Evolutionary conservation across 768 basidiomycete species (phyloP).

Genomic region (Podaxis mareebaensis): DNA sequence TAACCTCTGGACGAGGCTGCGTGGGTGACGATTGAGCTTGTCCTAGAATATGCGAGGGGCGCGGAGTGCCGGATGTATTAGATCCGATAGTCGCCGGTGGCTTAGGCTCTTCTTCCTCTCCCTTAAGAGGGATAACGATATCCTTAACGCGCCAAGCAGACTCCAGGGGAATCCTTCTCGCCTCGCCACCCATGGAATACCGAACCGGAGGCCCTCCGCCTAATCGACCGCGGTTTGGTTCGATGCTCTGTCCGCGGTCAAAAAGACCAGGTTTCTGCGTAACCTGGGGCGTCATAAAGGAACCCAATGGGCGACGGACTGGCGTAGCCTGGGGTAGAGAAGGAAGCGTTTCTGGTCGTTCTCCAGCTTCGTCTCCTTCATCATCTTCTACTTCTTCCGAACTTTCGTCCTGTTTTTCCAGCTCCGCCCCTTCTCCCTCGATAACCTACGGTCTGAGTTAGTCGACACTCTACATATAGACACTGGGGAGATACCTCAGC

Average conservation of each 20-base stretch:
- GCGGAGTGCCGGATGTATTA: slow-evolving; percentile 1
- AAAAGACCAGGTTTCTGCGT: slow-evolving; percentile 17
- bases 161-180: slow-evolving; percentile 48
- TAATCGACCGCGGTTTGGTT: slow-evolving; percentile 12
- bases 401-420: slow-evolving; percentile 16
- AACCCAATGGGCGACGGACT: slow-evolving; percentile 31
- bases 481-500: slow-evolving; percentile 22
- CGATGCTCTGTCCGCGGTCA: slow-evolving; percentile 20
- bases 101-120: slow-evolving; percentile 10
- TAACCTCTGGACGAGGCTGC: slow-evolving; percentile 26
- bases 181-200: slow-evolving; percentile 48
- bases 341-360: slow-evolving; percentile 20
- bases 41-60: slow-evolving; percentile 1
- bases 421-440: slow-evolving; percentile 15
- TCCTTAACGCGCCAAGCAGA: slow-evolving; percentile 59
- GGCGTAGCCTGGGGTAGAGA: slow-evolving; percentile 28
- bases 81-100: slow-evolving; percentile 4
- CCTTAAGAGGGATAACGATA: slow-evolving; percentile 42
- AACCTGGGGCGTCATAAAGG: slow-evolving; percentile 64
- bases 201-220: slow-evolving; percentile 22
- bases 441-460: slow-evolving; percentile 11
- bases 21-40: slow-evolving; percentile 16
- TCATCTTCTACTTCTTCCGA: slow-evolving; percentile 23
- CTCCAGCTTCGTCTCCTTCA: slow-evolving; percentile 23
- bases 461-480: not conserved